phyloP scores from a whole-genome alignment of 768 basidiomycete species.

The Kwoniella europaea region DNA sequence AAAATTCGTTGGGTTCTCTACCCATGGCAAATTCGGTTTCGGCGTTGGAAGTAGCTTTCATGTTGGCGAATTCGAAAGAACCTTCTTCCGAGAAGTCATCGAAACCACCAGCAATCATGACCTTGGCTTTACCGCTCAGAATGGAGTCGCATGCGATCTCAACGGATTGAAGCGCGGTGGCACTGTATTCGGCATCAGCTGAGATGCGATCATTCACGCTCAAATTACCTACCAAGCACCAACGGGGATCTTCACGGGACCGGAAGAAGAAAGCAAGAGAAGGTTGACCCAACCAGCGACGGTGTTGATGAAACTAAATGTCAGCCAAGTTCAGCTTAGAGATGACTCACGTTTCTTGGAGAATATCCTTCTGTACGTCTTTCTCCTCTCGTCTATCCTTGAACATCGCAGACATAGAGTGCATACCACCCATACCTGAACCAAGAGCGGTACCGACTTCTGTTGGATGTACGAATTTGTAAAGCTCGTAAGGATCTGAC shows the following conservation, averaged over 20 bases:
- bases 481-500: constrained; percentile 96
- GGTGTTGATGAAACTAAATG: constrained; percentile 86
- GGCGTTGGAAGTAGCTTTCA: constrained; percentile 98
- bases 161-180: constrained; percentile 94
- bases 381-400: constrained; percentile 97
- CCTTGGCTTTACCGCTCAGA: constrained; percentile 92
- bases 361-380: constrained; percentile 96
- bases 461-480: constrained; percentile 94
- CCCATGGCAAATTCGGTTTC: constrained; percentile 99
- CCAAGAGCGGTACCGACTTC: constrained; percentile 93
- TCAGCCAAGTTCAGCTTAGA: constrained; percentile 50
- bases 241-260: constrained; percentile 98
- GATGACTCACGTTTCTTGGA: constrained; percentile 76
- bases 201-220: constrained; percentile 43
- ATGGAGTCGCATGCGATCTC: constrained; percentile 98
- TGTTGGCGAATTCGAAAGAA: constrained; percentile 98
- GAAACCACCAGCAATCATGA: constrained; percentile 99
- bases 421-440: constrained; percentile 96
- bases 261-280: constrained; percentile 89
- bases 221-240: constrained; percentile 77
- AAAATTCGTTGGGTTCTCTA: constrained; percentile 98
- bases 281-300: constrained; percentile 98
- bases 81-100: constrained; percentile 98
- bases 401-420: constrained; percentile 93
- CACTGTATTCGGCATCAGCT: constrained; percentile 61